Conservation (phyloP, 2,329 filamentous ascomycete genomes). For the Colletotrichum eleusines region DNA sequence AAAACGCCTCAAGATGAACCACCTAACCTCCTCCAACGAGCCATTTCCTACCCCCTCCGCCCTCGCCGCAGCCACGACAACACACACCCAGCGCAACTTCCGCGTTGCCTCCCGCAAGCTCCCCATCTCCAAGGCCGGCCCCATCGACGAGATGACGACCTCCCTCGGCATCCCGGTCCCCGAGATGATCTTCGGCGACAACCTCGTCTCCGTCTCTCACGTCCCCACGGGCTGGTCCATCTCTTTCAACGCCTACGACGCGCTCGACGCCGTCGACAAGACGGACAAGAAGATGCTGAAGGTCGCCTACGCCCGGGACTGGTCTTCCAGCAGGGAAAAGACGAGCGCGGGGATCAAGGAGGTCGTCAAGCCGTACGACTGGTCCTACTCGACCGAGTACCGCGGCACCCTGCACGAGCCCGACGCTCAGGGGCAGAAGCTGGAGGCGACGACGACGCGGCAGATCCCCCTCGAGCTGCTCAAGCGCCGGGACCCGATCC, state of each 20-base stretch:
- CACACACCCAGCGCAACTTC: conserved; percentile 74
- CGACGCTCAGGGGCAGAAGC: neutral
- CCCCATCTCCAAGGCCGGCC: conserved; percentile 91
- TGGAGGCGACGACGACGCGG: conserved; percentile 46
- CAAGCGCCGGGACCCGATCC: conserved; percentile 89
- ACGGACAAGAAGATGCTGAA: conserved; percentile 91
- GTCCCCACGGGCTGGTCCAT: conserved; percentile 80
- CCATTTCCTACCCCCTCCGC: conserved; percentile 66
- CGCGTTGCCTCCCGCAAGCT: conserved; percentile 86
- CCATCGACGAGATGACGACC: conserved; percentile 87
- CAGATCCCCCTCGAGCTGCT: conserved; percentile 88
- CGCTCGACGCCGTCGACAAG: conserved; percentile 93
- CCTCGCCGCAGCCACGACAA: conserved; percentile 66
- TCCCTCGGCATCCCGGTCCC: conserved; percentile 88
- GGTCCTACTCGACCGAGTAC: conserved; percentile 95
- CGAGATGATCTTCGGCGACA: conserved; percentile 99
- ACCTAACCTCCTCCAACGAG: conserved; percentile 60
- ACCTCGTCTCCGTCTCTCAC: conserved; percentile 82
- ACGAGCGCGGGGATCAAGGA: conserved; percentile 91
- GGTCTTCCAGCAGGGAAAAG: conserved; percentile 76
- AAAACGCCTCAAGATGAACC: conserved; percentile 50
- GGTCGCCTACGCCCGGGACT: conserved; percentile 91
- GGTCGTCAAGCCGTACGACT: conserved; percentile 96
- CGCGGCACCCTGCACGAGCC: conserved; percentile 71
- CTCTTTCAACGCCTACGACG: conserved; percentile 86